Base-by-base conservation (phyloP, 371 early-diverging fungal genomes). In the Batkoa obscura region DNA sequence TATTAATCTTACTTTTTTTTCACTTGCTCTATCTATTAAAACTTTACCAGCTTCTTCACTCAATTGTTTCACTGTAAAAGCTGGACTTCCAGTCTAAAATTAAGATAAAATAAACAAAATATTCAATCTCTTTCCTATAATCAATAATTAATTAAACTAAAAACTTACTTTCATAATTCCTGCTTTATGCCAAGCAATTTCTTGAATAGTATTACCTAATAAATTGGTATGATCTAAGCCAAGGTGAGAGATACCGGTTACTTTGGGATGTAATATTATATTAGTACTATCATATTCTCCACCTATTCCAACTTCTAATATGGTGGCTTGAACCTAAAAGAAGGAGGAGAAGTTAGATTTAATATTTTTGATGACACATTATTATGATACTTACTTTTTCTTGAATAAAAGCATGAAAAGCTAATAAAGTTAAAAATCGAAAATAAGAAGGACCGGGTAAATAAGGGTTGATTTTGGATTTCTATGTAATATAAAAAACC, bases 161-260 rank as follows among this genome's bases (percentile, higher is more conserved):
- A 23, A 23, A 15, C 54, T 34, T 55, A 67, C 68, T 69, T 94
- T 93, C 62, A 88, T 83, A 42, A 93, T 91, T 0, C 94, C 93
- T 36, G 83, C 84, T 61, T 93, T 96, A 67, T 96, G 88, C 89
- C 88, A 88, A 33, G 93, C 92, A 65, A 96, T 92, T 58, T 80
- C 67, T 31, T 72, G 76, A 48, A 88, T 65, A 0, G 86, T 87
- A 38, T 79, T 63, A 17, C 89, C 89, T 50, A 90, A 64, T 4
- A 83, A 68, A 41, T 64, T 68, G 49, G 78, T 75, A 60, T 90
- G 90, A 66, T 90, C 90, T 34, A 84, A 62, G 15, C 89, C 90
- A 17, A 90, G 68, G 6, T 84, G 76, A 8, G 89, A 73, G n/a
- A 90, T 82, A 56, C 80, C 88, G 58, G 84, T 83, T 0, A 81